Base-by-base conservation (phyloP, 352 stramenopile genomes). In the Blastocystis sp. region DNA sequence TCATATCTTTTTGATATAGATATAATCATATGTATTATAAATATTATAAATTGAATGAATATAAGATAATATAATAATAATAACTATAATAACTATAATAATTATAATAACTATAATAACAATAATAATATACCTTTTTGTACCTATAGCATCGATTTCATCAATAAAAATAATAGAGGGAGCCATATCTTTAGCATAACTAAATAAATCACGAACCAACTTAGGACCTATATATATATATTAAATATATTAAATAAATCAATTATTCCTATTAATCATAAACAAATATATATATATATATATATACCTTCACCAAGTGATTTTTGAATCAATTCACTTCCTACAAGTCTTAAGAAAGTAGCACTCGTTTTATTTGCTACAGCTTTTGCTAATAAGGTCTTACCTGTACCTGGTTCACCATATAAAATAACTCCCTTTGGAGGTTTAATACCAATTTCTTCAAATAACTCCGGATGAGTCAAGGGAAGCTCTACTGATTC, bases 141-240 rank as follows among this genome's bases (percentile, higher is more conserved):
- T 94, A 55, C 92, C 92, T 11, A 99, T 86, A 0, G 92, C 91
- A 72, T 99, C 92, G 71, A 99, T 96, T 73, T 99, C 92, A 74
- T 99, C 92, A 69, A 99, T 99, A 72, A 99, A 99, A 30, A 99
- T 88, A 73, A 99, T 96, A 13, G 90, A 95, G 13, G 90, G 90
- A 55, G 84, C 88, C 44, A 95, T 73, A 71, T 98, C 90, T 67
- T 96, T 85, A 2, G 92, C 92, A 47, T 97, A 88, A 11, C 90
- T 79, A 74, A 99, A 99, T 56, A 98, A 84, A 71, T 99, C 91
- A 30, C 93, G 83, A 32, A 99, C 91, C 21, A 99, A 78, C 75
- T 99, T 99, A 11, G 93, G 89, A 31, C 93, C 44, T 55, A 23
- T 32, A 23, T 34, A 18, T 32, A 9, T n/a, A n/a, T n/a, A n/a